These are phyloP conservation scores for Rhizopus delemar DNA, from an alignment of 371 early-diverging fungal genomes.

Conservation along the genomic window DNA sequence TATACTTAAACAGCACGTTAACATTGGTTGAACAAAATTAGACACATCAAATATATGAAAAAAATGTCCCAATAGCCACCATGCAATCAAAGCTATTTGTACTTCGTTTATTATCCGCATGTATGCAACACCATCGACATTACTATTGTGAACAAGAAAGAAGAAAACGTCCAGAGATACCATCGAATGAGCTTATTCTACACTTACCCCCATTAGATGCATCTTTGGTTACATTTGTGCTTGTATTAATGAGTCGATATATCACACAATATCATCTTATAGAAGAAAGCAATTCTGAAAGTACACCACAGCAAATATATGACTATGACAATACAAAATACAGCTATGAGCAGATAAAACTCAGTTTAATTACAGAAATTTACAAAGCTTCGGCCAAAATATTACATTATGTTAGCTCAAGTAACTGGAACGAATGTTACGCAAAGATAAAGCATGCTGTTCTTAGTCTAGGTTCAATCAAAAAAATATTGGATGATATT, in stretches of 20 bases:
- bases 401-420: constrained; percentile 76
- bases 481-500: constrained; percentile 25
- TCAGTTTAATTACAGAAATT: constrained; percentile 57
- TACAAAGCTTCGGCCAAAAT: constrained; percentile 73
- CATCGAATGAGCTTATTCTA: constrained; percentile 10
- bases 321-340: constrained; percentile 20
- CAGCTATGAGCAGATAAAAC: constrained; percentile 34
- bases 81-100: constrained; percentile 78
- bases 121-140: constrained; percentile 73
- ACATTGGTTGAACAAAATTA: constrained; percentile 1
- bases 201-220: constrained; percentile 69
- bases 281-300: constrained; percentile 31
- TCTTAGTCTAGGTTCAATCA: constrained; percentile 53
- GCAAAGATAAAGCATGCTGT: constrained; percentile 62
- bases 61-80: constrained; percentile 60
- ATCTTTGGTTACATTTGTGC: constrained; percentile 63
- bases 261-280: constrained; percentile 54
- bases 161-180: constrained; percentile 19
- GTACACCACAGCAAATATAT: constrained; percentile 4
- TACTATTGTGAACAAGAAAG: constrained; percentile 19
- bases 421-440: constrained; percentile 82
- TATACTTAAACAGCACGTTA: not conserved
- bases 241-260: constrained; percentile 66
- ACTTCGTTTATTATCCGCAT: constrained; percentile 71
- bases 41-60: constrained; percentile 48